These are phyloP conservation scores for Rosa multiflora DNA, from an alignment of 306 rosid species.

Conservation along the genomic window DNA sequence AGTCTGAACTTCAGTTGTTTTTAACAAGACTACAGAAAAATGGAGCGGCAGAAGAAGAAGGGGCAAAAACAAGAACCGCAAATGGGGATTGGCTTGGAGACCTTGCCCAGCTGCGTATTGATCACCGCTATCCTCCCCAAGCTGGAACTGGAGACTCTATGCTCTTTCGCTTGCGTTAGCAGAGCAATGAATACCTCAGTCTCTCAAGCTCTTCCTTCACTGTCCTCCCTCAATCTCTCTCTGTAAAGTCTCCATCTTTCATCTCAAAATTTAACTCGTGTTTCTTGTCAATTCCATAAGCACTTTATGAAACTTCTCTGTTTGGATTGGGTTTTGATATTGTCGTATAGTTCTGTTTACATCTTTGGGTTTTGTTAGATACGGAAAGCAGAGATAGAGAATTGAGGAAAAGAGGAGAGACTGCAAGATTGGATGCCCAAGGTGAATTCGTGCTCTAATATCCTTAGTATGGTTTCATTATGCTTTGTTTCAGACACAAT, in stretches of 20 bases:
- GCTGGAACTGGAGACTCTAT: conserved; percentile 22
- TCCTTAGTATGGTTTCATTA: too few relatives aligned
- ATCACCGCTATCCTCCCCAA: conserved; percentile 21
- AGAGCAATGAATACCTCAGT: conserved; percentile 20
- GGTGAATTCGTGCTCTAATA: too few relatives aligned
- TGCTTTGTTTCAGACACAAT: too few relatives aligned
- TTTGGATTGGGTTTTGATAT: too few relatives aligned
- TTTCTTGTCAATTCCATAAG: too few relatives aligned
- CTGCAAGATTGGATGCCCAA: too few relatives aligned
- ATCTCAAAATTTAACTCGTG: not conserved
- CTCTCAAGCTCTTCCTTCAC: conserved; percentile 12
- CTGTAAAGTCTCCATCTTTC: conserved; percentile 5
- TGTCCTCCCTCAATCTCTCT: conserved; percentile 28
- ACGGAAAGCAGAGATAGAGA: too few relatives aligned
- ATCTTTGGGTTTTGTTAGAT: too few relatives aligned
- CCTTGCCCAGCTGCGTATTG: conserved; percentile 7
- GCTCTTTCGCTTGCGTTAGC: conserved; percentile 31
- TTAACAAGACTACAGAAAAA: not conserved
- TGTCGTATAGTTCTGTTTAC: too few relatives aligned
- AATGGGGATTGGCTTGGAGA: conserved; percentile 12
- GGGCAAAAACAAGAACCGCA: not conserved
- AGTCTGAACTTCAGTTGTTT: too few relatives aligned
- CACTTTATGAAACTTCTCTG: too few relatives aligned
- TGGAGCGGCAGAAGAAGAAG: not conserved
- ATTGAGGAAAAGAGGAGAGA: too few relatives aligned